Conservation (phyloP, 1,284 basidiomycete genomes). For the Cryptococcus neoformans region DNA sequence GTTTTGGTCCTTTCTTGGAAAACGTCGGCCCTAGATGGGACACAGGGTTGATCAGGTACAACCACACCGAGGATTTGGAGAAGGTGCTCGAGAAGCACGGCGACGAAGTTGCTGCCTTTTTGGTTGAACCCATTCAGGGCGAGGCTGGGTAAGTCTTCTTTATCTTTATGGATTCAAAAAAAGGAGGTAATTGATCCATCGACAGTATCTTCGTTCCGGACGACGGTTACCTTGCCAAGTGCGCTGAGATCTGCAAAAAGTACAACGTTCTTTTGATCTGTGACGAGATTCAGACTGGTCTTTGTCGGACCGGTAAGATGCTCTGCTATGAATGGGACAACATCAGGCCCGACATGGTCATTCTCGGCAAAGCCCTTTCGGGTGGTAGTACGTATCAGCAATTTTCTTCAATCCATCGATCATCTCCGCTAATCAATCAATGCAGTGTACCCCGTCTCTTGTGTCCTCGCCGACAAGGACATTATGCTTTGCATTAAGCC, state of each 20-base stretch:
- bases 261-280: slow-evolving; percentile 94
- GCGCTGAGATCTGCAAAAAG: slow-evolving; percentile 82
- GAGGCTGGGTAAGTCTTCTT: slow-evolving; percentile 79
- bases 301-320: slow-evolving; percentile 50
- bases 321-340: slow-evolving; percentile 84
- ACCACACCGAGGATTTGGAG: slow-evolving; percentile 76
- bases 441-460: slow-evolving; percentile 91
- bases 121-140: slow-evolving; percentile 97
- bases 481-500: slow-evolving; percentile 94
- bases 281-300: slow-evolving; percentile 92
- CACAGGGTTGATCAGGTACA: slow-evolving; percentile 68
- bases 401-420: not conserved
- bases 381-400: slow-evolving; percentile 67
- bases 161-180: not conserved
- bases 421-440: not conserved
- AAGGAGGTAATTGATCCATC: no score
- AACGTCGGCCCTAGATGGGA: slow-evolving; percentile 70
- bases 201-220: slow-evolving; percentile 83
- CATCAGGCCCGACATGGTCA: slow-evolving; percentile 86
- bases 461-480: slow-evolving; percentile 82
- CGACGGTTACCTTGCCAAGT: slow-evolving; percentile 77
- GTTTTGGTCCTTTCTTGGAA: slow-evolving; percentile 88
- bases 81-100: slow-evolving; percentile 78
- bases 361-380: slow-evolving; percentile 93
- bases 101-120: slow-evolving; percentile 82